Evolutionary conservation across 2,329 filamentous ascomycete species (phyloP).

Genomic region (Fusarium siculi): DNA sequence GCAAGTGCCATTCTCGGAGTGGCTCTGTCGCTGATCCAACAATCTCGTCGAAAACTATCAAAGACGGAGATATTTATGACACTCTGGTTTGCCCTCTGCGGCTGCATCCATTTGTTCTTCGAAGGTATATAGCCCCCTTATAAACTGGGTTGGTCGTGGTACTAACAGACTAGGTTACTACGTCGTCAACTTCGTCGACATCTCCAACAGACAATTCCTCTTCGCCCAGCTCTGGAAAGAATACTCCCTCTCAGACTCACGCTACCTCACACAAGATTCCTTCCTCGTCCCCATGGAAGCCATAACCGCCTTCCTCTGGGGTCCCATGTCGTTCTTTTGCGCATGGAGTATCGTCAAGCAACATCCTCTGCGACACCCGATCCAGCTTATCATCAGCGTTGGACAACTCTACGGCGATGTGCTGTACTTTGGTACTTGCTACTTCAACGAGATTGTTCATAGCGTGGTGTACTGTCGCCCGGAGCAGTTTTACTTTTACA

Average conservation of each 20-base stretch:
- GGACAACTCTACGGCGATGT: constrained; percentile 64
- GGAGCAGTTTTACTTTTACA: constrained; percentile 63
- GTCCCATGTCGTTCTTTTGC: constrained; percentile 61
- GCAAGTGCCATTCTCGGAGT: constrained; percentile 66
- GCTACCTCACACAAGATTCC: constrained; percentile 63
- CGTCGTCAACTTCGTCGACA: constrained; percentile 54
- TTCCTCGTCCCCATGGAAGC: constrained; percentile 68
- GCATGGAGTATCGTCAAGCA: constrained; percentile 57
- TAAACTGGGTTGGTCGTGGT: not conserved
- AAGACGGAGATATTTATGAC: constrained; percentile 67
- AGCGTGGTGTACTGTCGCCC: constrained; percentile 60
- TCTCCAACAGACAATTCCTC: constrained; percentile 54
- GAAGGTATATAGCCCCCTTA: constrained; percentile 47
- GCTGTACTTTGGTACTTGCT: constrained; percentile 62
- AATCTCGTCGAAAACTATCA: constrained; percentile 62
- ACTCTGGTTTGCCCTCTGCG: constrained; percentile 82
- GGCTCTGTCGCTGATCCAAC: constrained; percentile 65
- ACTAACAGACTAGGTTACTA: constrained; percentile 57
- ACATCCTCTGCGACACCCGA: constrained; percentile 59
- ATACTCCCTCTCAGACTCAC: constrained; percentile 66
- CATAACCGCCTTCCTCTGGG: constrained; percentile 64
- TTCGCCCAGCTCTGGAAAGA: constrained; percentile 69
- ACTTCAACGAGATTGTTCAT: constrained; percentile 54
- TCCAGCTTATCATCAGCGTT: constrained; percentile 59
- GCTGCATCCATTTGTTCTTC: constrained; percentile 57